Evolutionary conservation across 2,329 filamentous ascomycete genomes (phyloP).

Genomic region (Botrytis cinerea): DNA sequence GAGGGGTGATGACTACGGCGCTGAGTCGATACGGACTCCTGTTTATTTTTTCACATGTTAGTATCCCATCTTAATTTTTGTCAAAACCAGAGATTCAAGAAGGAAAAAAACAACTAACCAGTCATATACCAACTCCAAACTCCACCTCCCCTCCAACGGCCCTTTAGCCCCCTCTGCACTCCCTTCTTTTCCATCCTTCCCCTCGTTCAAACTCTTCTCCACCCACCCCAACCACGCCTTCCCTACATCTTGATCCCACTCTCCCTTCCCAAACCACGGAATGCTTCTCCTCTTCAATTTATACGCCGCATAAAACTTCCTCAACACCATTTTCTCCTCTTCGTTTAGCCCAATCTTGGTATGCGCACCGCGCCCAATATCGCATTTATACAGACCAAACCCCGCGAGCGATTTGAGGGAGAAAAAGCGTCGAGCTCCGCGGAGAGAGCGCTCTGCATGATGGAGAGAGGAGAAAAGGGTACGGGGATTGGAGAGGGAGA

Average conservation of each 20-base stretch:
- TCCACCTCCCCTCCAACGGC: constrained; percentile 14
- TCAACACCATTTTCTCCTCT: constrained; percentile 13
- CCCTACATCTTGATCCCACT: constrained; percentile 12
- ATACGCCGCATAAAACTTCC: constrained; percentile 4
- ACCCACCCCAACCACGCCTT: constrained; percentile 5
- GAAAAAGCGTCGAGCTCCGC: neutral
- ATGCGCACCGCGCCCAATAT: neutral
- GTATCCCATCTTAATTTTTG: constrained; percentile 5
- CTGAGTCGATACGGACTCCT: constrained; percentile 35
- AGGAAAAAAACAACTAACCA: neutral
- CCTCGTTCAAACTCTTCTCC: neutral
- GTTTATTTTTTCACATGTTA: constrained; percentile 27
- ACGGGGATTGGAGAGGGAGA: neutral
- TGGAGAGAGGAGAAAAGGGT: constrained; percentile 7
- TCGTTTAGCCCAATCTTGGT: neutral
- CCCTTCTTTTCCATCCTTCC: neutral
- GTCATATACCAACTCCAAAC: constrained; percentile 20
- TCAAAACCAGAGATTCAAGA: neutral
- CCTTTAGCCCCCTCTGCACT: neutral
- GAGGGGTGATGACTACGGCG: constrained; percentile 28
- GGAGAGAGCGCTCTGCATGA: neutral
- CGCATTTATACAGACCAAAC: constrained; percentile 3
- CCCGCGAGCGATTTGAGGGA: constrained; percentile 1
- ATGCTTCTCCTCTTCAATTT: neutral
- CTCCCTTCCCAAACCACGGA: neutral